These are phyloP conservation scores for Thuja plicata DNA, from an alignment of 83 land plant genomes.

Conservation along the genomic window DNA sequence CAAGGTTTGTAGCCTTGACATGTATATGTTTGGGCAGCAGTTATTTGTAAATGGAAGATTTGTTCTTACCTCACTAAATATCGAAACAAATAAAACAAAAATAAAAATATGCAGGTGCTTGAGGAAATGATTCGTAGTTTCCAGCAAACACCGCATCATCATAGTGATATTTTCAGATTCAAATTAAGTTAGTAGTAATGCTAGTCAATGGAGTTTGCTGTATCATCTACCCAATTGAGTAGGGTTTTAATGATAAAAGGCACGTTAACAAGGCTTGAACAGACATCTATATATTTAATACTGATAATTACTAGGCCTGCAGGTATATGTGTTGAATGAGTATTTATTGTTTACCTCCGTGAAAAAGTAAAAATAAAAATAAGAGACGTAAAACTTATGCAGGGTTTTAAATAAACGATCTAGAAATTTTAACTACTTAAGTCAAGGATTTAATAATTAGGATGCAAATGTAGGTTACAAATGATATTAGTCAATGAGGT, in stretches of 20 bases:
- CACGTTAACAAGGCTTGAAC: background rate
- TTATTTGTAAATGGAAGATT: background rate
- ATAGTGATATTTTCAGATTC: background rate
- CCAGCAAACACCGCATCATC: background rate
- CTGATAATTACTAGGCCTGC: background rate
- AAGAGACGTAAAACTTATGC: background rate
- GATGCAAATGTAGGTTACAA: background rate
- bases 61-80: background rate
- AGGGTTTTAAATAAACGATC: background rate
- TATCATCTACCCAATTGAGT: background rate
- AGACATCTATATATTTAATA: background rate
- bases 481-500: background rate
- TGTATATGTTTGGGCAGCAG: background rate
- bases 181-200: background rate
- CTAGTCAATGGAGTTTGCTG: background rate
- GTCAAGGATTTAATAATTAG: background rate
- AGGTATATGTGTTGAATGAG: background rate
- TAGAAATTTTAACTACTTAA: background rate
- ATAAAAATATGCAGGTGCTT: background rate
- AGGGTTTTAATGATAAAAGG: background rate
- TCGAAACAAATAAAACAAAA: background rate
- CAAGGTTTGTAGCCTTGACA: background rate
- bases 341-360: background rate
- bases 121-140: background rate
- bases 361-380: background rate